These are phyloP conservation scores for Ganoderma leucocontextum DNA, from an alignment of 1,284 basidiomycete genomes.

Conservation along the genomic window DNA sequence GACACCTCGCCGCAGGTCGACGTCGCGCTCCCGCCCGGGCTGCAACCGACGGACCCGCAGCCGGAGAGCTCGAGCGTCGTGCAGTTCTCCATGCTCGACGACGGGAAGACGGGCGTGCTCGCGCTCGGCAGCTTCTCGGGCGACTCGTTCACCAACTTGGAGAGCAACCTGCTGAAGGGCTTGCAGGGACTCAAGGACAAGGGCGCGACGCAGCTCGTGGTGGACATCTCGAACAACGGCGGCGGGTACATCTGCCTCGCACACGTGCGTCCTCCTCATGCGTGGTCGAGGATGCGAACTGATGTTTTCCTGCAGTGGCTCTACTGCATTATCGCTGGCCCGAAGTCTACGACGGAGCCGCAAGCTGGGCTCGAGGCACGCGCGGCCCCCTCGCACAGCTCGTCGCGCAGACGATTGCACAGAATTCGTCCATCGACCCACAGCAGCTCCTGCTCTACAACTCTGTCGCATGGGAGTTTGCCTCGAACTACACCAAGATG, in stretches of 20 bases:
- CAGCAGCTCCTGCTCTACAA: constrained; percentile 56
- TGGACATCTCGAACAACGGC: constrained; percentile 70
- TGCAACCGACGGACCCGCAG: constrained; percentile 52
- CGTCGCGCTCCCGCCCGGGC: constrained; percentile 56
- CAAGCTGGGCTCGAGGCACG: constrained; percentile 63
- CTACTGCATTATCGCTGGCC: constrained; percentile 68
- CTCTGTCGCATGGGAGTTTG: constrained; percentile 58
- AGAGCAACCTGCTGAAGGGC: constrained; percentile 56
- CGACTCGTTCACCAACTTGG: constrained; percentile 49
- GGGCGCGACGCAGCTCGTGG: constrained; percentile 61
- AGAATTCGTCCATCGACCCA: constrained; percentile 50
- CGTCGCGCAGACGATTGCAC: constrained; percentile 55
- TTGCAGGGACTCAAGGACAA: constrained; percentile 55
- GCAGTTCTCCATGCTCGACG: constrained; percentile 63
- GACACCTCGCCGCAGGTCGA: constrained; percentile 56
- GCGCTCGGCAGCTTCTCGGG: constrained; percentile 62
- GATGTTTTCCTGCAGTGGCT: constrained; percentile 57
- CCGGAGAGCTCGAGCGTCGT: constrained; percentile 58
- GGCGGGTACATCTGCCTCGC: constrained; percentile 70
- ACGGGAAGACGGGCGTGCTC: constrained; percentile 64
- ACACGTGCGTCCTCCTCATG: constrained; percentile 50
- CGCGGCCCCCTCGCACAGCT: constrained; percentile 58
- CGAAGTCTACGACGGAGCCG: constrained; percentile 58
- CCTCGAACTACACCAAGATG: constrained; percentile 53
- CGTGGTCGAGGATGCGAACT: not conserved